Evolutionary conservation across 306 rosid genomes (phyloP).

Genomic region (Prosopis cineraria): DNA sequence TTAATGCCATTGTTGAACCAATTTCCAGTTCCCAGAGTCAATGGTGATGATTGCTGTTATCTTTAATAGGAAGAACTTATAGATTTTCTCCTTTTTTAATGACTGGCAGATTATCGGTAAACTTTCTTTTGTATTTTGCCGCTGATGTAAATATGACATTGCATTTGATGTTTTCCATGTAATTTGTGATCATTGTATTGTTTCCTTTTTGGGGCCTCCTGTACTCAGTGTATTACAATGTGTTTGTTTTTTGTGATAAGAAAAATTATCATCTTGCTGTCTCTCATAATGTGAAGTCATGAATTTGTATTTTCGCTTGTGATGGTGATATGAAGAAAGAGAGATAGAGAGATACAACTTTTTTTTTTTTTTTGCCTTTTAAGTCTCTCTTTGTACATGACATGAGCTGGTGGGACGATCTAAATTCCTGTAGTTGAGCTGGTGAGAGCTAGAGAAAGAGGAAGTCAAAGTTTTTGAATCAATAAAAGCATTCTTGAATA

Average conservation of each 20-base stretch:
- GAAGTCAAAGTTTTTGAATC: background rate
- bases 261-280: conserved; percentile 31
- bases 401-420: background rate
- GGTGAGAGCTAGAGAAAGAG: background rate
- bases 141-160: conserved; percentile 33
- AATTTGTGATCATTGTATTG: background rate
- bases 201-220: background rate
- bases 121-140: conserved; percentile 24
- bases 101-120: conserved; percentile 20
- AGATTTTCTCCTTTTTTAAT: conserved; percentile 8
- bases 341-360: background rate
- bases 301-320: background rate
- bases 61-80: conserved; percentile 9
- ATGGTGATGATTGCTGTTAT: conserved; percentile 40
- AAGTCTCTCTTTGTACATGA: background rate
- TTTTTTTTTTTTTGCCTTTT: background rate
- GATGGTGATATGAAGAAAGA: background rate
- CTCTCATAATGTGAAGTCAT: background rate
- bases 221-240: conserved; percentile 31
- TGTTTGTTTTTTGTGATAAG: conserved; percentile 37
- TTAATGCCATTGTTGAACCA: conserved; percentile 60
- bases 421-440: background rate
- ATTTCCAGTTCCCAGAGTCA: conserved; percentile 1
- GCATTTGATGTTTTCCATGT: conserved; percentile 15
- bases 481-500: background rate